Base-by-base conservation (phyloP, 208 protist genomes). In the Acanthamoeba sp. region DNA sequence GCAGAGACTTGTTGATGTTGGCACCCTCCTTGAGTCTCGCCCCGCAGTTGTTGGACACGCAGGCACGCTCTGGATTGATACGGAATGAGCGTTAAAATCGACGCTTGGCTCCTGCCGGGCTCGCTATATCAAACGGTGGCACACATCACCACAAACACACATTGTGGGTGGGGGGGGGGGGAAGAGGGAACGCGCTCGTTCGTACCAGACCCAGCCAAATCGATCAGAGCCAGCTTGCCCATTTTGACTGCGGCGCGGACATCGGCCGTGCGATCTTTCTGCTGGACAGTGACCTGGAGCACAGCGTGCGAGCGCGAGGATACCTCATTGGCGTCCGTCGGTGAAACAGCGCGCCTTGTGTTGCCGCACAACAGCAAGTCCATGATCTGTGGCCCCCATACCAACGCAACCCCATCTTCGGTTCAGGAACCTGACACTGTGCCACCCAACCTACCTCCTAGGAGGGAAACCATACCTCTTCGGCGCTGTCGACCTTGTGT, bases 1-100 rank as follows among this genome's bases (percentile, higher is more conserved):
- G 95, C 2, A 98, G 95, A 10, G 97, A 98, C 27, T 95, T 95
- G 95, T 98, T 98, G 91, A 98, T 98, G 93, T 97, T 98, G 24
- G 97, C 97, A n/a, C 98, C 98, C 71, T 98, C 98, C 24, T 76
- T 59, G 38, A 98, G 82, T 24, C 97, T 48, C 10, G 64, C n/a
- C 1, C 97, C 98, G 12, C 38, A 59, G 80, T 98, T 99, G 27
- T 96, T 66, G 7, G 97, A 98, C 5, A 90, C 93, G 22, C 80
- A 89, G 7, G 50, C 71, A 16, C 90, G 64, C 50, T 93, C 90
- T 82, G 90, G 7, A 42, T 32, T 14, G 84, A 66, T 69, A 62
- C 22, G 55, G n/a, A n/a, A n/a, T n/a, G n/a, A n/a, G n/a, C n/a
- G n/a, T n/a, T n/a, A n/a, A n/a, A n/a, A n/a, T n/a, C n/a, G n/a